Evolutionary conservation across 1,284 basidiomycete species (phyloP).

Genomic region (Fistulina hepatica): DNA sequence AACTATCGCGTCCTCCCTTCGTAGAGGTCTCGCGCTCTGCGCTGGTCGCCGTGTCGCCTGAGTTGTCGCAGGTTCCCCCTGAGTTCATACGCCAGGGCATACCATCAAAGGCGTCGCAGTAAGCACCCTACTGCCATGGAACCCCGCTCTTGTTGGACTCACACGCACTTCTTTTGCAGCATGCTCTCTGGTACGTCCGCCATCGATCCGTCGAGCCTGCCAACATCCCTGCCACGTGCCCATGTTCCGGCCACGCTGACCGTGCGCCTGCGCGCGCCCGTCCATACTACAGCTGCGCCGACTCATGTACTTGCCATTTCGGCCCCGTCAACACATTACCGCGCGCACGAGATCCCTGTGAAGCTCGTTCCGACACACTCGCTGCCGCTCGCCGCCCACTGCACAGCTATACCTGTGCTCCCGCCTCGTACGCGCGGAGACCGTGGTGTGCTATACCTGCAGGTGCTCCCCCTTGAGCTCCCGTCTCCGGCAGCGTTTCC

Average conservation of each 20-base stretch:
- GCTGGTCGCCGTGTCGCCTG: constrained; percentile 12
- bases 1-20: constrained; percentile 10
- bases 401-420: constrained; percentile 11
- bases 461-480: constrained; percentile 54
- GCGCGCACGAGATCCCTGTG: constrained; percentile 8
- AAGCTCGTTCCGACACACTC: constrained; percentile 11
- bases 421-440: constrained; percentile 4
- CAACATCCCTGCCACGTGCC: constrained; percentile 8
- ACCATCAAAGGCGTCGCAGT: constrained; percentile 7
- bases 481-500: constrained; percentile 59
- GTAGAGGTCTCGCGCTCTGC: constrained; percentile 10
- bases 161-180: too few relatives aligned
- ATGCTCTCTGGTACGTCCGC: constrained; percentile 13
- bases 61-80: constrained; percentile 9
- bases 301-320: constrained; percentile 13
- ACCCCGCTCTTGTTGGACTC: too few relatives aligned
- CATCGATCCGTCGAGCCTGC: constrained; percentile 10
- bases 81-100: constrained; percentile 11
- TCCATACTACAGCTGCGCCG: constrained; percentile 7
- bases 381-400: constrained; percentile 12
- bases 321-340: constrained; percentile 5
- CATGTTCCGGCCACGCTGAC: constrained; percentile 9
- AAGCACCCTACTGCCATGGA: not conserved
- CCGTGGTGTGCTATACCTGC: constrained; percentile 38
- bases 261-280: constrained; percentile 6